Conservation (phyloP, 495 filamentous ascomycete genomes). For the Penicillium riverlandense region DNA sequence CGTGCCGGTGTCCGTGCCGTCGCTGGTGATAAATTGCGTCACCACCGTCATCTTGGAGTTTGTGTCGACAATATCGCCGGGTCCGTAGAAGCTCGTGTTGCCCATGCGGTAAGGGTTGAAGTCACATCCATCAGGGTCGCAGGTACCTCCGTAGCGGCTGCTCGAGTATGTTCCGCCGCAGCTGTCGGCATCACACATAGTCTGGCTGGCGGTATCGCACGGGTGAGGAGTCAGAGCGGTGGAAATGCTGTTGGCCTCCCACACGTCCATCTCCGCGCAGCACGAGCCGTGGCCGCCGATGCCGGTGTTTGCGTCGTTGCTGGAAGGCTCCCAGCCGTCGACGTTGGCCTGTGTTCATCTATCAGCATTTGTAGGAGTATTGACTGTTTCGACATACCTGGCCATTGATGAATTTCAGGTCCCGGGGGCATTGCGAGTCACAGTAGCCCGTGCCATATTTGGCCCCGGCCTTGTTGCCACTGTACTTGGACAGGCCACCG, state of each 20-base stretch:
- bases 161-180: conserved; percentile 46
- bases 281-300: conserved; percentile 55
- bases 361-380: not conserved
- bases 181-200: conserved; percentile 47
- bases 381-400: conserved; percentile 8
- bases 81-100: conserved; percentile 55
- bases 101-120: conserved; percentile 71
- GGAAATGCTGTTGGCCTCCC: conserved; percentile 60
- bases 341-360: conserved; percentile 35
- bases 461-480: conserved; percentile 59
- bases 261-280: conserved; percentile 70
- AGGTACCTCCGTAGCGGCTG: conserved; percentile 46
- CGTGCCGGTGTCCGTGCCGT: conserved; percentile 44
- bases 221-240: conserved; percentile 56
- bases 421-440: conserved; percentile 62
- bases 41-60: conserved; percentile 57
- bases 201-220: conserved; percentile 49
- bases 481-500: conserved; percentile 46
- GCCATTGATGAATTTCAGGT: conserved; percentile 65
- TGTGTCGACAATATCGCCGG: conserved; percentile 56
- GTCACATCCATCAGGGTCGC: conserved; percentile 73
- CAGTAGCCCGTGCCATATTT: conserved; percentile 72
- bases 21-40: conserved; percentile 61
- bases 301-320: conserved; percentile 54
- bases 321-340: conserved; percentile 53